Evolutionary conservation across 1,284 basidiomycete genomes (phyloP).

Genomic region (Microbotryum lychnidis-dioicae): DNA sequence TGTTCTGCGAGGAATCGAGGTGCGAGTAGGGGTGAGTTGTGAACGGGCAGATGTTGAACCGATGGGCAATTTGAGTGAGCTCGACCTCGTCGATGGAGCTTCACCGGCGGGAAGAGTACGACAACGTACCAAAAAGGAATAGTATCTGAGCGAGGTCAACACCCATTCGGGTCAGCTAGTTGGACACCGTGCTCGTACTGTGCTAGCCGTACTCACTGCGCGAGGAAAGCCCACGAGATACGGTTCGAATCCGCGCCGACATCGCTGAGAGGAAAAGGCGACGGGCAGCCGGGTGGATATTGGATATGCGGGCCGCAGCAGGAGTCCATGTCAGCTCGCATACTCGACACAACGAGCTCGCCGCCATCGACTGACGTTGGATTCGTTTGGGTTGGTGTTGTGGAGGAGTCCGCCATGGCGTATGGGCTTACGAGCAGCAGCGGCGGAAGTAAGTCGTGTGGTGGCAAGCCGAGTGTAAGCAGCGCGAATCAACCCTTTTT

Average conservation of each 20-base stretch:
- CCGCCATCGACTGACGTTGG: no score
- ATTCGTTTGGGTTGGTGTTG: not conserved
- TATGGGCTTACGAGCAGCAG: no score
- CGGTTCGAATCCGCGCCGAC: constrained; percentile 13
- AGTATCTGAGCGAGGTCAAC: constrained; percentile 12
- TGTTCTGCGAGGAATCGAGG: constrained; percentile 83
- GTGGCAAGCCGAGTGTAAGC: no score
- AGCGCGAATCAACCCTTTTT: no score
- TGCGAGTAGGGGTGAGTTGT: constrained; percentile 21
- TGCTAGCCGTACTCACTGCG: constrained; percentile 13
- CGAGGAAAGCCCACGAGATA: constrained; percentile 29
- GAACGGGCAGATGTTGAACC: not conserved
- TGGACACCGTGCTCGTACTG: not conserved
- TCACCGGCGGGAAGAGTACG: not conserved
- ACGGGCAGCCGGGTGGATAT: no score
- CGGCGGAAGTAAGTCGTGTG: no score
- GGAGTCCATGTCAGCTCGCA: no score
- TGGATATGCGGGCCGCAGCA: no score
- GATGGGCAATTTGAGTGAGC: not conserved
- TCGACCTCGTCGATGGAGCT: not conserved
- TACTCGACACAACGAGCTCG: no score
- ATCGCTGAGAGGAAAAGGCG: not conserved
- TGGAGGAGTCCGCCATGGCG: not conserved
- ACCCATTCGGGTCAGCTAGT: not conserved
- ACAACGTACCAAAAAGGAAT: constrained; percentile 7